Base-by-base conservation (phyloP, 2,329 filamentous ascomycete genomes). In the Diplodia scrobiculata region DNA sequence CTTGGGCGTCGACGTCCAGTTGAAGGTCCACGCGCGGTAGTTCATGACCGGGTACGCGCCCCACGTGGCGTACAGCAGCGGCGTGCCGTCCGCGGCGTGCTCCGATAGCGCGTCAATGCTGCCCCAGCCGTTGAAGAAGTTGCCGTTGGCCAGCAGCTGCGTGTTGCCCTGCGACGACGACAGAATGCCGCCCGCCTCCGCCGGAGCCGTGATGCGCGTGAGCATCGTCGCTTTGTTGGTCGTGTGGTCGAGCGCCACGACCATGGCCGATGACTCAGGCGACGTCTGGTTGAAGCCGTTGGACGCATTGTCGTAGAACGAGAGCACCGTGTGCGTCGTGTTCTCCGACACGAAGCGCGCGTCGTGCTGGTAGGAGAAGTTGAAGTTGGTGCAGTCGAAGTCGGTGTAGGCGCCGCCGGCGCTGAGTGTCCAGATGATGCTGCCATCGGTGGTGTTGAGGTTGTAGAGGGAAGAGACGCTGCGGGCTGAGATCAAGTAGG, bases 111-210 rank as follows among this genome's bases (percentile, higher is more conserved):
- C 75, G 2, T 74, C 71, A 27, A 74, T 71, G 66, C 78, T 74
- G 6, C 86, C 85, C 84, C 84, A 88, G 70, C 84, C 83, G 34
- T 87, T 81, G 51, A 87, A 75, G 11, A 80, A 80, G 67, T 84
- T 83, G 41, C 83, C 83, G 63, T 81, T 82, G 0, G 82, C 79
- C 0, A 87, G 78, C 5, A 85, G 70, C 68, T 88, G 85, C 34
- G 83, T 81, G 67, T 79, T 82, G 0, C 82, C 82, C 68, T 84
- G 83, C 0, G 83, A 84, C 55, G 79, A 81, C 32, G 82, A 80
- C 0, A 80, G 75, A 7, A 86, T 74, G 7, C 76, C 76, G 27
- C 73, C 75, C 14, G 41, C 41, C 17, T 29, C 32, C n/a, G 66
- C 51, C 1, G 66, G 66, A 9, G 53, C 53, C 4, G 38, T 66